phyloP scores from a whole-genome alignment of 163 green algal genomes.

The Trebouxia gelatinosa region DNA sequence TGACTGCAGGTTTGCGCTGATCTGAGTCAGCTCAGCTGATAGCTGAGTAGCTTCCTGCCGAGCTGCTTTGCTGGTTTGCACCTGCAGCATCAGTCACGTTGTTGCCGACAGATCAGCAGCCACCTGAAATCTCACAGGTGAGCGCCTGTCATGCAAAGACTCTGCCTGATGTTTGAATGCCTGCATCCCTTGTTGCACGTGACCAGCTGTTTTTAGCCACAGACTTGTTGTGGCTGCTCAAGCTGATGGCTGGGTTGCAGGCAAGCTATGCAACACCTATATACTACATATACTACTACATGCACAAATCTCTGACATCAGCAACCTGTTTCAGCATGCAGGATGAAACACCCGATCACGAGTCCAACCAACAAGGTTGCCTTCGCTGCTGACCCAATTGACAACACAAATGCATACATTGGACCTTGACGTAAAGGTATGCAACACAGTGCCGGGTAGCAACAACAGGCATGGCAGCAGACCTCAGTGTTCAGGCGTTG shows the following conservation, averaged over 20 bases:
- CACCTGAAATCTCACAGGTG: background rate
- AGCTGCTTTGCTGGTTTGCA: slow-evolving; percentile 23
- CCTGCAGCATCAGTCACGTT: background rate
- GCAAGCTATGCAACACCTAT: background rate
- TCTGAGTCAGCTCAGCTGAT: slow-evolving; percentile 38
- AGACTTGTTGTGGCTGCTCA: background rate
- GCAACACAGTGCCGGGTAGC: too few relatives aligned
- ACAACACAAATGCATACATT: background rate
- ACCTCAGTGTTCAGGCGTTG: slow-evolving; percentile 26
- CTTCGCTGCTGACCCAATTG: background rate
- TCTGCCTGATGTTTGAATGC: background rate
- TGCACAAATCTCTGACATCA: too few relatives aligned
- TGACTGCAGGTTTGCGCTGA: slow-evolving; percentile 36
- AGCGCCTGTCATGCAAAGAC: background rate
- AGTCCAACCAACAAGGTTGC: too few relatives aligned
- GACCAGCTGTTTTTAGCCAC: background rate
- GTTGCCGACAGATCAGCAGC: background rate
- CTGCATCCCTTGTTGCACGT: background rate
- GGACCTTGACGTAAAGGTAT: too few relatives aligned
- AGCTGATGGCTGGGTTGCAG: background rate
- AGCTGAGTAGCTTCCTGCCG: slow-evolving; percentile 40
- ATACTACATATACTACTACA: too few relatives aligned
- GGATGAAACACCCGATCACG: too few relatives aligned
- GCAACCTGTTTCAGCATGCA: too few relatives aligned
- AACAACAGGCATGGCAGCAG: background rate